A percentile compares a stretch with the other conserved stretches of the same genome.
phyloP scores from a whole-genome alignment of 108 stramenopile species.

The Hondaea fermentalgiana region DNA sequence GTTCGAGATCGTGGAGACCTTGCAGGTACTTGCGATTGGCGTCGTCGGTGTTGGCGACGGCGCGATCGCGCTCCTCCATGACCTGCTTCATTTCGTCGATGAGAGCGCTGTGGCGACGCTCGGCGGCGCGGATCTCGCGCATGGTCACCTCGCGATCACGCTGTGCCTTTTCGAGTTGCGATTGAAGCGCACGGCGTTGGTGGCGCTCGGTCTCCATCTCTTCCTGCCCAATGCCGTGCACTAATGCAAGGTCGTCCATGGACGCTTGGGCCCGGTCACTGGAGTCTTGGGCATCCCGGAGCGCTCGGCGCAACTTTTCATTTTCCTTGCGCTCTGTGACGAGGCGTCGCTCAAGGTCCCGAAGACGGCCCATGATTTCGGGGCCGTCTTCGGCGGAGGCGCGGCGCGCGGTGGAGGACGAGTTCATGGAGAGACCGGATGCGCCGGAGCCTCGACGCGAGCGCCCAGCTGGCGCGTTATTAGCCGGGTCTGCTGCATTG shows the following conservation, averaged over 20 bases:
- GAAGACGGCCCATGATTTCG: neutral
- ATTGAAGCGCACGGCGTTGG: neutral
- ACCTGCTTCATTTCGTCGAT: constrained; percentile 18
- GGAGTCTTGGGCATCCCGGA: neutral
- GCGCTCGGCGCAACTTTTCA: neutral
- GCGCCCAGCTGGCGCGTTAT: neutral
- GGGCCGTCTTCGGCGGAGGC: neutral
- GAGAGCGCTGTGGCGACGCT: neutral
- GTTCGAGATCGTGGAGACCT: neutral
- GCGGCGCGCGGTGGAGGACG: neutral
- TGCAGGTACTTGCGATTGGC: neutral
- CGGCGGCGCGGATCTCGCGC: neutral
- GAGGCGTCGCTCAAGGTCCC: neutral
- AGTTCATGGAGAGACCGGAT: neutral
- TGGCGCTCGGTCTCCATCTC: constrained; percentile 7
- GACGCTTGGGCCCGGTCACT: neutral
- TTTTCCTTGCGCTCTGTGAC: neutral
- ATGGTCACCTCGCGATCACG: neutral
- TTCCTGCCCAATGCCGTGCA: constrained; percentile 1
- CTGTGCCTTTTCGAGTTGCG: neutral
- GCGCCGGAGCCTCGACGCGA: neutral
- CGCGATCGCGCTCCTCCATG: constrained; percentile 15
- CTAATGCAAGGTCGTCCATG: neutral
- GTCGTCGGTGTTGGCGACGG: neutral
- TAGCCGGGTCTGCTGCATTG: too few species aligned